phyloP scores from a whole-genome alignment of 257 asterid genomes.

The Leptodermis oblonga region DNA sequence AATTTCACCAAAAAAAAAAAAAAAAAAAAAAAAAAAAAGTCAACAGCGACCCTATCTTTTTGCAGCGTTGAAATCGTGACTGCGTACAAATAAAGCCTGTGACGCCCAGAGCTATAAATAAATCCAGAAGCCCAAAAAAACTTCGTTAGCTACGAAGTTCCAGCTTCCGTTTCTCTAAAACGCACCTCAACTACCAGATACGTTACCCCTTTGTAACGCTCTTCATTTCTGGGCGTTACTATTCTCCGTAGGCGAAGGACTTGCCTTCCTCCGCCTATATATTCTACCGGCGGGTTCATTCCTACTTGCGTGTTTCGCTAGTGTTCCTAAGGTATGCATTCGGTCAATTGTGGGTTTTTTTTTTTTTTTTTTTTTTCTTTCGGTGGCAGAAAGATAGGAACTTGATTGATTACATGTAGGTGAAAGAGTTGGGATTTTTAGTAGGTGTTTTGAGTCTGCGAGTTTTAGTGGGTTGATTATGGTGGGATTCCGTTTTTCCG shows the following conservation, averaged over 20 bases:
- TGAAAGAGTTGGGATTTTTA: not conserved
- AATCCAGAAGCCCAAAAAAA: not conserved
- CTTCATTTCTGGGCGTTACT: not conserved
- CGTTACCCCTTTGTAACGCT: not conserved
- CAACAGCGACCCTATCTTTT: not conserved
- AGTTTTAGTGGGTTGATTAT: too few relatives aligned
- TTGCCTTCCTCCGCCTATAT: not conserved
- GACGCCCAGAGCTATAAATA: not conserved
- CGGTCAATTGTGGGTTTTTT: not conserved
- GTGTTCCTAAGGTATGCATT: not conserved
- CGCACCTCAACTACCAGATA: not conserved
- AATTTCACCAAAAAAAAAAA: too few relatives aligned
- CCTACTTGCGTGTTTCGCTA: not conserved
- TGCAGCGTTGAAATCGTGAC: not conserved
- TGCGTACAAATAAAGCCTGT: not conserved
- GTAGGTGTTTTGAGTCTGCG: not conserved
- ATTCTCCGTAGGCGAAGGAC: not conserved
- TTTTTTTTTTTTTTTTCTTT: too few relatives aligned
- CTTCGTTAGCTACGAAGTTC: not conserved
- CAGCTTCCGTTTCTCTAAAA: not conserved
- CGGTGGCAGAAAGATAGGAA: not conserved
- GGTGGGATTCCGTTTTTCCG: too few relatives aligned
- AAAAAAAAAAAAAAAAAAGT: too few relatives aligned
- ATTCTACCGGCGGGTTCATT: not conserved
- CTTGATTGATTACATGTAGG: not conserved